Percentiles rank a stretch among this genome's conserved stretches.
These are phyloP conservation scores for Blastobotrys robertii DNA, from an alignment of 805 yeast species.

Conservation along the genomic window DNA sequence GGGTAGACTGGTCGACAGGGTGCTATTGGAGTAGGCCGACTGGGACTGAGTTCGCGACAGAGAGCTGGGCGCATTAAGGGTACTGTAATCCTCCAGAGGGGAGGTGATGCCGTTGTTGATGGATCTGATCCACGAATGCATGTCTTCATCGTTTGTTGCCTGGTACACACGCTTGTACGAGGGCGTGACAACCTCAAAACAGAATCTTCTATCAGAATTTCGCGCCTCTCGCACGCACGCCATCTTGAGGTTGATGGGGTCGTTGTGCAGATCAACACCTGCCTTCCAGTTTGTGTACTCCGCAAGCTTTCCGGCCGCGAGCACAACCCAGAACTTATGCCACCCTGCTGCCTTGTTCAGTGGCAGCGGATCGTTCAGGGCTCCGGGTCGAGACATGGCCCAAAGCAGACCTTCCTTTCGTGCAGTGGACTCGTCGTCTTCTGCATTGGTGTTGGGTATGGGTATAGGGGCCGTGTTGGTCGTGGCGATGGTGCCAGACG, in stretches of 20 bases:
- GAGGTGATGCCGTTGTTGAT: conserved; percentile 43
- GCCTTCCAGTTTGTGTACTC: conserved; percentile 78
- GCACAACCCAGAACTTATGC: conserved; percentile 84
- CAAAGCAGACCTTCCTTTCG: conserved; percentile 32
- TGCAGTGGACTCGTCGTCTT: background rate
- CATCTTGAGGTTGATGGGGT: conserved; percentile 62
- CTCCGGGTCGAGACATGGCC: conserved; percentile 34
- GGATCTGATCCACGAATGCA: conserved; percentile 57
- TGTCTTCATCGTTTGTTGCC: conserved; percentile 58
- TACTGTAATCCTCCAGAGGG: conserved; percentile 31
- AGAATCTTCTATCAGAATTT: conserved; percentile 36
- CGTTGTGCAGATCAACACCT: conserved; percentile 49
- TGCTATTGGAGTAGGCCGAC: background rate
- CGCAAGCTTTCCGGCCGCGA: conserved; percentile 54
- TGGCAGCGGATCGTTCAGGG: conserved; percentile 23
- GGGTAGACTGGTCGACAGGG: background rate
- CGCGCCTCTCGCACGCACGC: conserved; percentile 46
- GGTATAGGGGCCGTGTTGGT: background rate
- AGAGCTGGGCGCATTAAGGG: conserved; percentile 4
- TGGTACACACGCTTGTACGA: conserved; percentile 65
- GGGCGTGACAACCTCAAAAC: conserved; percentile 72
- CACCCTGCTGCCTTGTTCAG: conserved; percentile 38
- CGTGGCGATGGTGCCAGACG: background rate
- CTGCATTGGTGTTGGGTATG: background rate
- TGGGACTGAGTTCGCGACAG: conserved; percentile 5